Conservation (phyloP, 352 stramenopile species). For the Aphanomyces euteiches region DNA sequence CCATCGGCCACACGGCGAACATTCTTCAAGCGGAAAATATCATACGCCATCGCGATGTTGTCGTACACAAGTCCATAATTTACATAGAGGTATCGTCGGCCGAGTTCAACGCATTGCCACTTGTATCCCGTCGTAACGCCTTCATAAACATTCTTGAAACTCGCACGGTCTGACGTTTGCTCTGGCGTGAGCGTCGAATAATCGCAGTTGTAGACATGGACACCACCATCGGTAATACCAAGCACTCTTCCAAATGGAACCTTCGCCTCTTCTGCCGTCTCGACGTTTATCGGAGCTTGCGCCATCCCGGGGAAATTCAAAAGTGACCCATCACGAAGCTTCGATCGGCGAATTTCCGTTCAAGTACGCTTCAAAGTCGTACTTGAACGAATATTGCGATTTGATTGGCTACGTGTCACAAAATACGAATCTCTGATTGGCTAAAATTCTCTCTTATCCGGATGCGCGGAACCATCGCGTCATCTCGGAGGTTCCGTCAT, state of each 20-base stretch:
- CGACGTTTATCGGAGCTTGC: neutral
- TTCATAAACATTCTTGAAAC: conserved; percentile 11
- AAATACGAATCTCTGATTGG: too few species aligned
- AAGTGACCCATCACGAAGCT: too few species aligned
- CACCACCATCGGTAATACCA: conserved; percentile 8
- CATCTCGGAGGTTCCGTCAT: too few species aligned
- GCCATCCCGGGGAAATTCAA: too few species aligned
- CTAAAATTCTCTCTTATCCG: too few species aligned
- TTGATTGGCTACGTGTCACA: too few species aligned
- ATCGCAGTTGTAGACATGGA: conserved; percentile 14
- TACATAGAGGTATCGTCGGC: conserved; percentile 10
- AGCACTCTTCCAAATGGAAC: conserved; percentile 10
- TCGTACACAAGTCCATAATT: conserved; percentile 23
- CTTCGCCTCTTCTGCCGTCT: neutral
- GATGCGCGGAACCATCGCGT: too few species aligned
- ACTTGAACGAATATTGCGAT: too few species aligned
- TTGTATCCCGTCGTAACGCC: conserved; percentile 23
- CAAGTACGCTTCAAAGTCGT: too few species aligned
- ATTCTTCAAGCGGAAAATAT: conserved; percentile 17
- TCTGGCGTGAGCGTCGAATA: neutral
- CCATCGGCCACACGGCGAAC: conserved; percentile 2
- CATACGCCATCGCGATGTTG: conserved; percentile 14
- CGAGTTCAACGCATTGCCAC: conserved; percentile 28
- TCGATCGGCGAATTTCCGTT: too few species aligned
- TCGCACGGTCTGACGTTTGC: neutral